A percentile compares a stretch with the other conserved stretches of the same genome.
Conservation (phyloP, 805 yeast species). For the Saturnispora diversa region DNA sequence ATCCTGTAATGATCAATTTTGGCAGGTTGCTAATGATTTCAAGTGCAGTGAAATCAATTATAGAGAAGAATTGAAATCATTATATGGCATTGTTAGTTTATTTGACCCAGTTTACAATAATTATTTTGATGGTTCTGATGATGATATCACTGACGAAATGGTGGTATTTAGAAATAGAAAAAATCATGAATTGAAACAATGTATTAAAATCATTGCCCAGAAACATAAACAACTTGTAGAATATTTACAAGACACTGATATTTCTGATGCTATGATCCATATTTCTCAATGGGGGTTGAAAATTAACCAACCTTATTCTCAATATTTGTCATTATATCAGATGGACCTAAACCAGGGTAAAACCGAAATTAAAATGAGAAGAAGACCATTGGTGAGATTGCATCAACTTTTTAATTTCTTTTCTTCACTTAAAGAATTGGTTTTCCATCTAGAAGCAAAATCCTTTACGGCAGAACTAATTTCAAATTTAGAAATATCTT, state of each 20-base stretch:
- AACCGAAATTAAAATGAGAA: conserved; percentile 24
- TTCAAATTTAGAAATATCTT: conserved; percentile 22
- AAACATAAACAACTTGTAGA: conserved; percentile 18
- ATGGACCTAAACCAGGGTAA: conserved; percentile 21
- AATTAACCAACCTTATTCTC: conserved; percentile 17
- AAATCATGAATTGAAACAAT: conserved; percentile 17
- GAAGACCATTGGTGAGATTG: conserved; percentile 28
- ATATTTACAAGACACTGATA: conserved; percentile 13
- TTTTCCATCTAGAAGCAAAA: conserved; percentile 17
- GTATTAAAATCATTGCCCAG: conserved; percentile 14
- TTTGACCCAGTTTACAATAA: conserved; percentile 25
- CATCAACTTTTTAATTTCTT: conserved; percentile 22
- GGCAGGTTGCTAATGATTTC: conserved; percentile 13
- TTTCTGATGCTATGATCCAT: conserved; percentile 11
- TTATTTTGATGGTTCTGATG: conserved; percentile 24
- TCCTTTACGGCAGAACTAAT: conserved; percentile 18
- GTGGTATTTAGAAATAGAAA: conserved; percentile 16
- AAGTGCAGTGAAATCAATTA: conserved; percentile 18
- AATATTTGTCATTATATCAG: conserved; percentile 21
- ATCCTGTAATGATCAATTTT: conserved; percentile 1
- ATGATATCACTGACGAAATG: conserved; percentile 22
- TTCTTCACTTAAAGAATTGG: conserved; percentile 17
- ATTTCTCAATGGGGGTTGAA: conserved; percentile 24
- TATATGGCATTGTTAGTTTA: conserved; percentile 18
- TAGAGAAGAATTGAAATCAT: conserved; percentile 17